Conservation (phyloP, 768 basidiomycete genomes). For the Pisolithus albus region DNA sequence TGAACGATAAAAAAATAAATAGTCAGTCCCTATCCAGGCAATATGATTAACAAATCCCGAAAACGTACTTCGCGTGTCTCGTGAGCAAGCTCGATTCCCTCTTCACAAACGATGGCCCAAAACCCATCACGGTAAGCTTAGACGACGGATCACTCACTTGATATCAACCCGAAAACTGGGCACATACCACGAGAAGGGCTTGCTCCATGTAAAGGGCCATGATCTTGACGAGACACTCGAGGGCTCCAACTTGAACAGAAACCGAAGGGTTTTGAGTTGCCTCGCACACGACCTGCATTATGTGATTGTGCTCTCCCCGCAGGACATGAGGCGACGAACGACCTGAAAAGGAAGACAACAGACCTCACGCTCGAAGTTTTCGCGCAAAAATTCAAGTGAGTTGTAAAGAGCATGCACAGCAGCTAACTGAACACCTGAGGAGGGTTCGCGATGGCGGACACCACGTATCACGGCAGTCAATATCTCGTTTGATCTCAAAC, state of each 20-base stretch:
- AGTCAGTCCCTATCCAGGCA: too few species aligned
- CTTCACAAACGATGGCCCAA: slow-evolving; percentile 99
- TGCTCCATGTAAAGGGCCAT: slow-evolving; percentile 99
- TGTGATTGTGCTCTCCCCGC: too few species aligned
- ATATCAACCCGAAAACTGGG: slow-evolving; percentile 3
- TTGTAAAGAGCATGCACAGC: too few species aligned
- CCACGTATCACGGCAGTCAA: slow-evolving; percentile 98
- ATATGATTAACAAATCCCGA: too few species aligned
- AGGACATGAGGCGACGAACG: too few species aligned
- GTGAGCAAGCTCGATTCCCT: too few species aligned
- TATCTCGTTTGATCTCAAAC: slow-evolving; percentile 90
- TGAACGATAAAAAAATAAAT: too few species aligned
- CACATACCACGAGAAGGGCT: slow-evolving; percentile 90
- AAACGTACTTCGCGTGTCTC: too few species aligned
- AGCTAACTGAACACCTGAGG: slow-evolving; percentile 83
- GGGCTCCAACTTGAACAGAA: slow-evolving; percentile 86
- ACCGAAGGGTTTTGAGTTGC: slow-evolving; percentile 69
- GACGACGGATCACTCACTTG: slow-evolving; percentile 10
- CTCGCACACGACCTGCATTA: too few species aligned
- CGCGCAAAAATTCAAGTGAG: too few species aligned
- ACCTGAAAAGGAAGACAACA: too few species aligned
- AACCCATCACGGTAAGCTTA: slow-evolving; percentile 94
- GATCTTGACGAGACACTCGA: slow-evolving; percentile 91
- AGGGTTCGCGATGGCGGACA: slow-evolving; percentile 91
- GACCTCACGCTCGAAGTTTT: too few species aligned